Base-by-base conservation (phyloP, 139 green algal species). In the Tetraselmis chui region DNA sequence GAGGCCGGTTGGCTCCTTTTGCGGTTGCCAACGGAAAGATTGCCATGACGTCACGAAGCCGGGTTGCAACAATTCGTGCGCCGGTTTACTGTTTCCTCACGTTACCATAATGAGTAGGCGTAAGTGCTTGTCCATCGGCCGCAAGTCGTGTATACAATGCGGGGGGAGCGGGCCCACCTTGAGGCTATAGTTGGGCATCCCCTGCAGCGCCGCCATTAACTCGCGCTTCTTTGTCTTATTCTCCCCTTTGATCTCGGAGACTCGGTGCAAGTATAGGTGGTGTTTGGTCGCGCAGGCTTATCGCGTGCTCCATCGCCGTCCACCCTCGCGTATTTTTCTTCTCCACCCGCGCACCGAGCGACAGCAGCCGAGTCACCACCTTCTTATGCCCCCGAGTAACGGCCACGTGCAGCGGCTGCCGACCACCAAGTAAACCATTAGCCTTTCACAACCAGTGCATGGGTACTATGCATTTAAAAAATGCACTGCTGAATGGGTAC, bases 101-200 rank as follows among this genome's bases (percentile, higher is more conserved):
- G n/a, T n/a, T n/a, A n/a, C n/a, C n/a, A n/a, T n/a, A n/a, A n/a
- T n/a, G n/a, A n/a, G n/a, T n/a, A n/a, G n/a, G n/a, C n/a, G n/a
- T n/a, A n/a, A n/a, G n/a, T n/a, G n/a, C n/a, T n/a, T n/a, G n/a
- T n/a, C n/a, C n/a, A n/a, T n/a, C n/a, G n/a, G n/a, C n/a, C n/a
- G n/a, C n/a, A n/a, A n/a, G n/a, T n/a, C n/a, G n/a, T n/a, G n/a
- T n/a, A n/a, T n/a, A n/a, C n/a, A n/a, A n/a, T n/a, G n/a, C n/a
- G n/a, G n/a, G n/a, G n/a, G n/a, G n/a, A n/a, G n/a, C n/a, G n/a
- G 45, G 45, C 45, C 45, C 25, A 93, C 88, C 88, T 94, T 89
- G 86, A 95, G 85, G 28, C 32, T 87, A 81, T 90, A 93, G 86
- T 96, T 89, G 1, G 90, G 89, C 85, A 96, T 84, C 29, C 82